Evolutionary conservation across 108 stramenopile species (phyloP), one percentile per base, ranked within the genome.

Genomic region (Stephanodiscus triporus): DNA sequence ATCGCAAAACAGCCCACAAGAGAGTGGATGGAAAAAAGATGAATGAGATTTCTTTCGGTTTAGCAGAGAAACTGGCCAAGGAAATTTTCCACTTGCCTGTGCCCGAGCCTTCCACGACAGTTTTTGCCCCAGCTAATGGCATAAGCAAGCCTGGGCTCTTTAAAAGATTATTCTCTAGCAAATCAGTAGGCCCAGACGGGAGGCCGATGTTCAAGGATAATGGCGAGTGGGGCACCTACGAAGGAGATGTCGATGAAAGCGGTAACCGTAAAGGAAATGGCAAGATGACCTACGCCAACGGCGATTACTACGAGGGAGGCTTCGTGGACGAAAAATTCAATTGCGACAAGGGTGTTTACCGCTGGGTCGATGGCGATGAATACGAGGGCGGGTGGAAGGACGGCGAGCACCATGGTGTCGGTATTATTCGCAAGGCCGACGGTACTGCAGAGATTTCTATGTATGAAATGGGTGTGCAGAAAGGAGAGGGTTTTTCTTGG

Each of bases 401-500:
- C 17, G 76, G 76, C 4, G 63, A 64, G 32, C 60, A 68, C 1
- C n/a, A 70, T 65, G 76, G 76, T 5, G 40, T 54, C 20, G 68
- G 76, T 32, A 63, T 70, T 30, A 70, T 70, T 30, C 63, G 68
- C 8, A 24, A 9, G 19, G 45, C 59, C 9, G 69, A 64, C 58
- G 76, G 76, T n/a, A 13, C 17, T 20, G 63, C 64, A 26, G 68
- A 50, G 19, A 63, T 63, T 56, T 55, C 54, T 14, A 40, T 20
- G 49, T 77, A 64, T 34, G 76, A 64, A 26, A 55, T 37, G 7
- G 68, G 62, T 19, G 27, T 17, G 10, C 7, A 53, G 6, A 65
- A 40, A 11, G 76, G 76, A 22, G 76, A 77, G n/a, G 76, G 76
- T 19, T n/a, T 77, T 11, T 13, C 6, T 20, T 77, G 68, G 62